Base-by-base conservation (phyloP, 1,284 basidiomycete species). In the Meira miltonrushii region DNA sequence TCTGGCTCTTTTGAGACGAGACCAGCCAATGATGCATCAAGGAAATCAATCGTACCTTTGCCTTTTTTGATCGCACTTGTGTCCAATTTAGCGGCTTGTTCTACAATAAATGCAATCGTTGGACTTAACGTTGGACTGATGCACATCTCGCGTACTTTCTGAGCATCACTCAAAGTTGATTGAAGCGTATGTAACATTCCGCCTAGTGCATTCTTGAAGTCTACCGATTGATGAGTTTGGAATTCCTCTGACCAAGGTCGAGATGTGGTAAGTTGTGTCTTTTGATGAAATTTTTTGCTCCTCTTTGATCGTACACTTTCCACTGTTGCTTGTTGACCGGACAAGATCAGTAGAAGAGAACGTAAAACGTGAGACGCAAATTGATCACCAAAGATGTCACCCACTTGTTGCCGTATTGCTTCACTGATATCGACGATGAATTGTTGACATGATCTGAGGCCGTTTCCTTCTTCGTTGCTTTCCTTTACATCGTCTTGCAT, bases 321-420 rank as follows among this genome's bases (percentile, higher is more conserved):
- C 21, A 64, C 60, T 43, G 72, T 60, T 28, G 67, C 46, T 25
- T n/a, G 62, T 10, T 59, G 56, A 8, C 74, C 72, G 2, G 70
- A 64, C 15, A 78, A 58, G 7, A 77, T 57, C 41, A 62, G 52
- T 6, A 78, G 57, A 39, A 72, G 40, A 1, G 71, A 61, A n/a
- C 75, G 65, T 6, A 78, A 56, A 2, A 72, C 64, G 43, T 75
- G 72, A 7, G 71, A 69, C 3, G 62, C 72, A 38, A 75, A 75
- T 10, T 61, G 21, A 39, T 73, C 67, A 10, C 64, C 64, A 8
- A 73, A 58, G 13, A 74, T 54, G 12, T 43, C 44, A 3, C 40
- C 13, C 5, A 69, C 40, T 19, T 48, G 46, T 15, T 12, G 15
- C 9, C 17, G 47, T 39, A 43, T 46, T 28, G n/a, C 4, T 2